Evolutionary conservation across 2,329 filamentous ascomycete genomes (phyloP).

Genomic region (Aspergillus melleus): DNA sequence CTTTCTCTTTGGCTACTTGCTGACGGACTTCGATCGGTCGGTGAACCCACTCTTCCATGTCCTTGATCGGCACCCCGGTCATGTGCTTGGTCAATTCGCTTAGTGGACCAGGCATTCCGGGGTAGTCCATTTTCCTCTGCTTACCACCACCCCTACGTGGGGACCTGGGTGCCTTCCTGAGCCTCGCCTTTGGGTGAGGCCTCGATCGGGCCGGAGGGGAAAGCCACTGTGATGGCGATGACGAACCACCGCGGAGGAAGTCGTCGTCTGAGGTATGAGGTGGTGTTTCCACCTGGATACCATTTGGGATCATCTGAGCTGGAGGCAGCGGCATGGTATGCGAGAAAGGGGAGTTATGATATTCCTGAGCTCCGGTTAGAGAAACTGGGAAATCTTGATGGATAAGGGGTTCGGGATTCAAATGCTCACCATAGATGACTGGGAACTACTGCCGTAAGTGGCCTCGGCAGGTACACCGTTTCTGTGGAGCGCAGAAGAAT

Average conservation of each 20-base stretch:
- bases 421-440: slow-evolving; percentile 24
- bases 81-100: slow-evolving; percentile 36
- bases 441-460: slow-evolving; percentile 10
- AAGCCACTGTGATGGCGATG: slow-evolving; percentile 18
- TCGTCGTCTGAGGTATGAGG: slow-evolving; percentile 24
- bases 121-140: neutral
- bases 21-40: slow-evolving; percentile 66
- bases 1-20: slow-evolving; percentile 68
- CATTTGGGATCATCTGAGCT: slow-evolving; percentile 19
- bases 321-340: slow-evolving; percentile 5
- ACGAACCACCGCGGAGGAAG: slow-evolving; percentile 8
- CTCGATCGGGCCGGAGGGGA: slow-evolving; percentile 18
- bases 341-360: slow-evolving; percentile 15
- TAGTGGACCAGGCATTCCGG: slow-evolving; percentile 22
- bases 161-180: slow-evolving; percentile 12
- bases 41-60: slow-evolving; percentile 80
- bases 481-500: slow-evolving; percentile 2
- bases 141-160: slow-evolving; percentile 7
- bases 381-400: neutral
- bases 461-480: slow-evolving; percentile 3
- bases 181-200: slow-evolving; percentile 12
- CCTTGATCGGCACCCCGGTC: slow-evolving; percentile 60
- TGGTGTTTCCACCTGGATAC: slow-evolving; percentile 25
- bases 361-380: slow-evolving; percentile 16
- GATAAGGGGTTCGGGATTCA: neutral